Evolutionary conservation across 2,329 filamentous ascomycete genomes (phyloP), one percentile per base, ranked within the genome.

Genomic region (Neoarthrinium moseri): DNA sequence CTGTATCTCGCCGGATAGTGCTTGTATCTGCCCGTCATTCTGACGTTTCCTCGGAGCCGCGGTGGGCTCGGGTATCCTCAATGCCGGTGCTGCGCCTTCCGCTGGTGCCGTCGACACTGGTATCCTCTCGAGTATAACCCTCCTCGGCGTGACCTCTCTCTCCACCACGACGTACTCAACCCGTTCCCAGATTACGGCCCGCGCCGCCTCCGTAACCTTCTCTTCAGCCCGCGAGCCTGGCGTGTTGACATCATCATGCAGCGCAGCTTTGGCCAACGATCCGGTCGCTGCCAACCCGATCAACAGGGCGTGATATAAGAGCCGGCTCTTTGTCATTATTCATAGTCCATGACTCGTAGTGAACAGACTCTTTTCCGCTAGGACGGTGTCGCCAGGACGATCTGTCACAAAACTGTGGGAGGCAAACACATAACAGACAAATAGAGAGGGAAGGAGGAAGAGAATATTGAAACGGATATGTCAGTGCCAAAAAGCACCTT

Each of bases 311-410:
- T 43, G 58, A 53, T 50, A 51, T 53, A 62, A 55, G 50, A 63
- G 53, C 58, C 59, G 48, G 60, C 56, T 60, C 57, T 55, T 55
- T 51, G 54, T 49, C 61, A 62, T 63, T 42, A 43, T 58, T 61
- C 54, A 58, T 53, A 43, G 51, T 48, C 59, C 61, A 63, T 61
- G 51, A 44, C 49, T 49, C 48, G 49, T 51, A 44, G 26, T 11
- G 22, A 37, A 22, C 27, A 51, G 15, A 36, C 37, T 26, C 42
- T 42, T 26, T 42, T 46, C 26, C 8, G 26, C n/a, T 29, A 29
- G 26, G 26, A 8, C 26, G 27, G 18, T 21, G 53, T 53, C 55
- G 45, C 54, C 51, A 51, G 54, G 49, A 56, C 53, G 48, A 44
- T 46, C 43, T 56, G 47, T 52, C 46, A 42, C 47, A 26, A 24